Base-by-base conservation (phyloP, 345 rosid genomes). In the Trapa bicornis region DNA sequence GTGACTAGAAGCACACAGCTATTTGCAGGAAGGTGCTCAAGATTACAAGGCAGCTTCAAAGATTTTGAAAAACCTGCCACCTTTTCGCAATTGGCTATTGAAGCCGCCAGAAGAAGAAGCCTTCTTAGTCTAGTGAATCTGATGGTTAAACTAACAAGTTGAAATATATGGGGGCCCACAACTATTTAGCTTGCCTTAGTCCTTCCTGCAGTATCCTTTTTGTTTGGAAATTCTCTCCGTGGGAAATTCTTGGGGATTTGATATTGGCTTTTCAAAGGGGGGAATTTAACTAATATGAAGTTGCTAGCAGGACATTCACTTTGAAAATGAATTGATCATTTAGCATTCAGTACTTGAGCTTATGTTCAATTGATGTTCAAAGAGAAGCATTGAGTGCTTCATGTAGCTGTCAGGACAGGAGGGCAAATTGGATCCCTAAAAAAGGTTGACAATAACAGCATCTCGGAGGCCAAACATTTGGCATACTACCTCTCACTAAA, bases 1-100 rank as follows among this genome's bases (percentile, higher is more conserved):
- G 65, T 61, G 65, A 36, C 57, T 65, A 29, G 0, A 37, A 7
- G 2, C 61, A 10, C n/a, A 2, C 48, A 5, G 38, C 29, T 43
- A 37, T 54, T 57, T 81, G 80, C 84, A 87, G 99, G 83, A 87
- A 16, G 75, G 77, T 68, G 92, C 89, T 39, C 73, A 69, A 22
- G 81, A 73, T 64, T 91, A 87, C 75, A 74, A 61, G 64, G 63
- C 66, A 72, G 70, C 73, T 66, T 80, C 84, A 38, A 80, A 67
- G 71, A 22, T 63, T 45, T 78, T 83, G 37, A 87, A 80, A 73
- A 76, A 67, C 43, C 70, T 65, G 29, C 73, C 76, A 10, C 74
- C 86, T 39, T 85, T 85, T 62, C 70, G 47, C 68, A 78, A 78
- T 65, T 85, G 88, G 94, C 82, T 75, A 17, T 43, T 67, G 67